Evolutionary conservation across 768 basidiomycete species (phyloP).

Genomic region (Lentinus brumalis): DNA sequence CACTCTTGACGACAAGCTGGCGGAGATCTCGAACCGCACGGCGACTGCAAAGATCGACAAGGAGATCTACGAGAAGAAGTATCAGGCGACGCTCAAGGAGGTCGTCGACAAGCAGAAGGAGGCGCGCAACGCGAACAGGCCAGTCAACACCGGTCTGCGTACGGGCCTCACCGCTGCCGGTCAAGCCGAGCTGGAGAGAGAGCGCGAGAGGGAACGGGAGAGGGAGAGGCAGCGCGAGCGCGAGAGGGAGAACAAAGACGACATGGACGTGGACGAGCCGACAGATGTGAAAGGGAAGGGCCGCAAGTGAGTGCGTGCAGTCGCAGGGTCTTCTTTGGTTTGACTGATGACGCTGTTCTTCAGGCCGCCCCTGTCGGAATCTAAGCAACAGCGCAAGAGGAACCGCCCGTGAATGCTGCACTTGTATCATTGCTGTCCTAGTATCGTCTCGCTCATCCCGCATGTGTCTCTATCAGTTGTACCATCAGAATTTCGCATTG

Average conservation of each 20-base stretch:
- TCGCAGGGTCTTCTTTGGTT: constrained; percentile 1
- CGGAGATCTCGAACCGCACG: constrained; percentile 48
- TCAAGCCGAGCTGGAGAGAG: constrained; percentile 16
- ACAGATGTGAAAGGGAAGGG: constrained; percentile 54
- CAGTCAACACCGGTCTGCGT: constrained; percentile 8
- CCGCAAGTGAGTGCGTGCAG: constrained; percentile 51
- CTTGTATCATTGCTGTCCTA: background rate
- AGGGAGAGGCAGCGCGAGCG: constrained; percentile 16
- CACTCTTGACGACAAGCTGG: constrained; percentile 73
- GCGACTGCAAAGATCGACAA: constrained; percentile 43
- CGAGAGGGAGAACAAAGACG: constrained; percentile 33
- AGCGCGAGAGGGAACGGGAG: constrained; percentile 16
- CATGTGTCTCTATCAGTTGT: background rate
- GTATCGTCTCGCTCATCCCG: background rate
- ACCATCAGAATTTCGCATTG: background rate
- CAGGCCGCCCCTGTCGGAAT: constrained; percentile 8
- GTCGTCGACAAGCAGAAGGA: constrained; percentile 65
- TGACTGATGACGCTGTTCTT: background rate
- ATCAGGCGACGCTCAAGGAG: constrained; percentile 60
- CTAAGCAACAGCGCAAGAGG: constrained; percentile 35
- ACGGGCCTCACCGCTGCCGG: constrained; percentile 27
- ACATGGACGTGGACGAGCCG: constrained; percentile 72
- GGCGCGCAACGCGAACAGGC: constrained; percentile 21
- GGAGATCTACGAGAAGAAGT: constrained; percentile 55
- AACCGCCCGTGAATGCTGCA: background rate